Conservation (phyloP, 2,329 filamentous ascomycete species). For the Oidium heveae region DNA sequence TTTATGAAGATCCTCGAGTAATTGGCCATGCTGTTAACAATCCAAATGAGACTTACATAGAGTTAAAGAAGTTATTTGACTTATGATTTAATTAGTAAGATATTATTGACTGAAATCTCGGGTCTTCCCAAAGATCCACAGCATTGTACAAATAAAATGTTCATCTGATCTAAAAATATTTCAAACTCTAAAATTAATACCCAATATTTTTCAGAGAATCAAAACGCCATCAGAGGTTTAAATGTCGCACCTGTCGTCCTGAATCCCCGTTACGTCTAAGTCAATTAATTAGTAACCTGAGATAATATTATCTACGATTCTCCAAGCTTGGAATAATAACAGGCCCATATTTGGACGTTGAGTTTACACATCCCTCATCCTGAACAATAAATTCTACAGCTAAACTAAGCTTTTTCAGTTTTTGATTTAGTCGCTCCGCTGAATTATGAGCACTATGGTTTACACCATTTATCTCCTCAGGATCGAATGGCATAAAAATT, state of each 20-base stretch:
- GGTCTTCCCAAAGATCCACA: no score
- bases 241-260: no score
- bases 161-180: not conserved
- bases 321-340: conserved; percentile 80
- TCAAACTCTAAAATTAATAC: not conserved
- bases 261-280: no score
- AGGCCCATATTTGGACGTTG: conserved; percentile 85
- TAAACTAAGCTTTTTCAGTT: conserved; percentile 42
- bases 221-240: no score
- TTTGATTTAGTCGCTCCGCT: not conserved
- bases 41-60: conserved; percentile 58
- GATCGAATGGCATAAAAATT: conserved; percentile 82
- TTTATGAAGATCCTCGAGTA: conserved; percentile 59
- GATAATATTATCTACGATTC: conserved; percentile 25
- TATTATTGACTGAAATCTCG: no score
- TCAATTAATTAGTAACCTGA: no score
- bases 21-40: conserved; percentile 62
- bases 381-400: conserved; percentile 96
- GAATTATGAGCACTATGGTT: conserved; percentile 7
- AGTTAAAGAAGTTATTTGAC: conserved; percentile 60
- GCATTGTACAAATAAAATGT: not conserved
- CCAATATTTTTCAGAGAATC: not conserved
- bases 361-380: conserved; percentile 56
- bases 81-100: conserved; percentile 18
- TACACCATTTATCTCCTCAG: conserved; percentile 29